Conservation (phyloP, 2,329 filamentous ascomycete genomes). For the Pestalotiopsis fici region DNA sequence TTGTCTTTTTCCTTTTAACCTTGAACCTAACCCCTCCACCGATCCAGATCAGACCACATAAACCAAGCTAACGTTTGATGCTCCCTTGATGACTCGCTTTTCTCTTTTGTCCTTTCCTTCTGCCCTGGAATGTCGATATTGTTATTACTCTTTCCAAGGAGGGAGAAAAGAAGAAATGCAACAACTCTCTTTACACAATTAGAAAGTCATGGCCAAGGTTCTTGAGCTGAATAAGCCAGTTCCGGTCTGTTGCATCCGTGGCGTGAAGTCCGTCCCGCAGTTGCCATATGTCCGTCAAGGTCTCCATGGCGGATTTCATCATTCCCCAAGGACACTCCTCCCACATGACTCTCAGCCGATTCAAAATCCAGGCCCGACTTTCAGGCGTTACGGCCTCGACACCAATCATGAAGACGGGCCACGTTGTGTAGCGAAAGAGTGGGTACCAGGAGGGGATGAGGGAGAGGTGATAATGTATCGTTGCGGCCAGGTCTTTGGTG, state of each 20-base stretch:
- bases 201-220: constrained; percentile 45
- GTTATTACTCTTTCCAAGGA: too few species aligned
- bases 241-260: constrained; percentile 14
- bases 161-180: too few species aligned
- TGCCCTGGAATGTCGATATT: too few species aligned
- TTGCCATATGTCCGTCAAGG: constrained; percentile 47
- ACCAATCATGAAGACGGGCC: constrained; percentile 60
- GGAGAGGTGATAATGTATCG: constrained; percentile 52
- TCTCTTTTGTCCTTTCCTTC: not conserved
- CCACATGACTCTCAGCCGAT: constrained; percentile 46
- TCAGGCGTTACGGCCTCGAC: constrained; percentile 50
- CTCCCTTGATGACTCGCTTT: too few species aligned
- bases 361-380: constrained; percentile 52
- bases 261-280: constrained; percentile 35
- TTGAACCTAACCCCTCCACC: not conserved
- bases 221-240: constrained; percentile 45
- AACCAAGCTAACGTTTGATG: too few species aligned
- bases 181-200: constrained; percentile 45
- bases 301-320: constrained; percentile 50
- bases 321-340: constrained; percentile 51
- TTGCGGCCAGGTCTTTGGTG: constrained; percentile 45
- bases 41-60: too few species aligned
- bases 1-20: not conserved
- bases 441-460: constrained; percentile 48
- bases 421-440: constrained; percentile 61